Base-by-base conservation (phyloP, 169 alveolate species). In the Blepharisma undulans region DNA sequence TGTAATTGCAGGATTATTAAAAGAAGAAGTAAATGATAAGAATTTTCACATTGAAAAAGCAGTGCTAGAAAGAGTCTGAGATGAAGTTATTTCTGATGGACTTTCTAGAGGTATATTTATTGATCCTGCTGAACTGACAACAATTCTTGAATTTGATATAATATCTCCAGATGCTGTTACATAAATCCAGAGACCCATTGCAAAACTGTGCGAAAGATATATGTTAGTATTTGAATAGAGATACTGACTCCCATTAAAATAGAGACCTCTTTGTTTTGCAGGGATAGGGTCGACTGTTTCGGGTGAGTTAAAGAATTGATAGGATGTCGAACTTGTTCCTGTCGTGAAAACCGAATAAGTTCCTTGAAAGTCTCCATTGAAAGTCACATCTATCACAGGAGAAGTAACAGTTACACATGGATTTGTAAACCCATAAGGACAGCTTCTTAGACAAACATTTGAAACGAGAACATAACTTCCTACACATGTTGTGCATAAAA, bases 281-380 rank as follows among this genome's bases (percentile, higher is more conserved):
- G 88, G 74, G 12, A 80, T 25, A 14, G 88, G 88, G 72, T 80
- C 88, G 32, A 27, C 88, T 16, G 22, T 80, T 80, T 80, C 88
- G 10, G 74, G 74, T 14, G 22, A 27, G 25, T 80, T 80, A 80
- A 80, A 80, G 32, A 72, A 72, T 16, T 18, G 16, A 22, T 80
- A 80, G 25, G 88, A 21, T n/a, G 84, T 21, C 18, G 84, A 76
- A 76, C 22, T 76, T 14, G 84, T 32, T 25, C 84, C 84, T 12
- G 34, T 76, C 22, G 18, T 21, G 29, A 76, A 76, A n/a, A n/a
- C n/a, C n/a, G n/a, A n/a, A 19, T 66, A 66, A 16, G 22, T 19
- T n/a, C 16, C 25, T 21, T 21, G 25, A 66, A 18, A 66, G 25
- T 21, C 76, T 18, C 25, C 16, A 21, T 66, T 66, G 76, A 16